Evolutionary conservation across 768 basidiomycete species (phyloP).

Genomic region (Boletellus ananiceps): DNA sequence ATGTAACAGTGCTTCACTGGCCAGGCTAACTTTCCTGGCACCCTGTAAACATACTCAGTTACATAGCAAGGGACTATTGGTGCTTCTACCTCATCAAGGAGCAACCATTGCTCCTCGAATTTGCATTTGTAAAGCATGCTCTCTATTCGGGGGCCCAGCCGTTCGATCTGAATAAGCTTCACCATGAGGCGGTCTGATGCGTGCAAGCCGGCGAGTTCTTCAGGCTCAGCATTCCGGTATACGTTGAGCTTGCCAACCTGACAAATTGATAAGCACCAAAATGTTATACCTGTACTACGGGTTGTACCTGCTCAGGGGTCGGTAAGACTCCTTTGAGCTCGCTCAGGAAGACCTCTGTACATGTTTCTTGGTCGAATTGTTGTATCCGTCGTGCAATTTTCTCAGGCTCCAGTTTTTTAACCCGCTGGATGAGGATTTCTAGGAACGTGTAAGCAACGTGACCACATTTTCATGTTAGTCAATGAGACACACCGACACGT

Average conservation of each 20-base stretch:
- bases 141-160: slow-evolving; percentile 81
- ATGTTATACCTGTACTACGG: background rate
- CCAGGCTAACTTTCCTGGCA: slow-evolving; percentile 74
- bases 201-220: slow-evolving; percentile 85
- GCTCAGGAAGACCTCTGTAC: slow-evolving; percentile 83
- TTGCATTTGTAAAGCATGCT: slow-evolving; percentile 92
- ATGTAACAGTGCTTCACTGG: slow-evolving; percentile 71
- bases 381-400: slow-evolving; percentile 81
- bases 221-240: slow-evolving; percentile 80
- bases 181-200: slow-evolving; percentile 96
- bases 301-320: slow-evolving; percentile 77
- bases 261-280: background rate
- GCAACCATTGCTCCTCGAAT: slow-evolving; percentile 80
- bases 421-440: slow-evolving; percentile 93
- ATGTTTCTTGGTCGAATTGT: slow-evolving; percentile 82
- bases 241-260: slow-evolving; percentile 87
- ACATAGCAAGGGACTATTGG: background rate
- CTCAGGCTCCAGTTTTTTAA: slow-evolving; percentile 79
- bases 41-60: slow-evolving; percentile 44
- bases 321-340: slow-evolving; percentile 87
- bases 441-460: background rate
- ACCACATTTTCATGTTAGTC: background rate
- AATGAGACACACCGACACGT: slow-evolving; percentile 68
- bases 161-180: slow-evolving; percentile 90
- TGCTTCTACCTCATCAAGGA: slow-evolving; percentile 68